These are phyloP conservation scores for Teratosphaeria gauchensis DNA, from an alignment of 2,329 filamentous ascomycete genomes.

Conservation along the genomic window DNA sequence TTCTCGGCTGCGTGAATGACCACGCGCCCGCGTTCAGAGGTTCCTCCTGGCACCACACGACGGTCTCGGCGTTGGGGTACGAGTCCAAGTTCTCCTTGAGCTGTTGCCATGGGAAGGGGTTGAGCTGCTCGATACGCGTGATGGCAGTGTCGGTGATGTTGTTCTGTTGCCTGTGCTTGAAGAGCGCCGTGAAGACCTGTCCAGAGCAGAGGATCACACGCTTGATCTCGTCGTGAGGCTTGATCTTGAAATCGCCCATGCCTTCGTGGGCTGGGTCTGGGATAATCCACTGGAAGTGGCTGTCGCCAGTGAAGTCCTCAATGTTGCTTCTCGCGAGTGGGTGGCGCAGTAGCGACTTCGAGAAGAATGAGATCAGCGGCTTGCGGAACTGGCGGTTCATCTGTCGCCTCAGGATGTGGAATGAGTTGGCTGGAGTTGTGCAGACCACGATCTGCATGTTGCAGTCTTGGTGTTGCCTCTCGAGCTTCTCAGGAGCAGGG, in stretches of 20 bases:
- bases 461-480: slow-evolving; percentile 97
- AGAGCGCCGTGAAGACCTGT: slow-evolving; percentile 82
- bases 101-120: slow-evolving; percentile 98
- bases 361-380: slow-evolving; percentile 96
- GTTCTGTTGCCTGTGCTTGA: slow-evolving; percentile 83
- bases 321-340: slow-evolving; percentile 81
- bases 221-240: slow-evolving; percentile 74
- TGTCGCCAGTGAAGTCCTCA: slow-evolving; percentile 82
- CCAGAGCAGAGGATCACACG: slow-evolving; percentile 91
- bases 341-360: slow-evolving; percentile 90
- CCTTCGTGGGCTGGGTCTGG: slow-evolving; percentile 75
- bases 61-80: slow-evolving; percentile 95
- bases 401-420: slow-evolving; percentile 92
- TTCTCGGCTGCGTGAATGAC: slow-evolving; percentile 93
- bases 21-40: slow-evolving; percentile 94
- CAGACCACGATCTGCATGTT: slow-evolving; percentile 99
- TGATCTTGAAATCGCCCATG: slow-evolving; percentile 51
- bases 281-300: slow-evolving; percentile 96
- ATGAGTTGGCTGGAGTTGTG: slow-evolving; percentile 91
- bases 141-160: slow-evolving; percentile 85
- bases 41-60: slow-evolving; percentile 97
- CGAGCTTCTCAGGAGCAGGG: slow-evolving; percentile 77
- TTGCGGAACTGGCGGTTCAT: slow-evolving; percentile 99
- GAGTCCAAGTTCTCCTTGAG: slow-evolving; percentile 91
- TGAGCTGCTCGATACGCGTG: slow-evolving; percentile 91